A percentile compares a stretch with the other conserved stretches of the same genome.
These are phyloP conservation scores for Ogataea sp. DNA, from an alignment of 805 yeast species.

Conservation along the genomic window DNA sequence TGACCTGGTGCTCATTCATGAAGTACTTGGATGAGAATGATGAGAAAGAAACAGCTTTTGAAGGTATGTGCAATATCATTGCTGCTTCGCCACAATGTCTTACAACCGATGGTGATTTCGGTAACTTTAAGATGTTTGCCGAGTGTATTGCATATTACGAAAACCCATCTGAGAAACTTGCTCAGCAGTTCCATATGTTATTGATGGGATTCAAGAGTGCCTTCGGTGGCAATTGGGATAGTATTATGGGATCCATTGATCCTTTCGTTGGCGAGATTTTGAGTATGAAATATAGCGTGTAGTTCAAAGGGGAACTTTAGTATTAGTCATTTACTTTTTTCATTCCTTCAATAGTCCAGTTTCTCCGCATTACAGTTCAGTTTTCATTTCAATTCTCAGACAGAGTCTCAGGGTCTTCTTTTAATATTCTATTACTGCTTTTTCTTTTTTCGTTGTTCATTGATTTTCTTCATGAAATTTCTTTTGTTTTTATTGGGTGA, in stretches of 20 bases:
- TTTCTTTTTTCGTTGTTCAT: too few species aligned
- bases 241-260: slow-evolving; percentile 13
- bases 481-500: too few species aligned
- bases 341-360: too few species aligned
- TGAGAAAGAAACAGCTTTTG: slow-evolving; percentile 82
- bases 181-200: slow-evolving; percentile 35
- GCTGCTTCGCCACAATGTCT: slow-evolving; percentile 53
- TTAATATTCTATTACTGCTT: too few species aligned
- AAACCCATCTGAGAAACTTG: slow-evolving; percentile 40
- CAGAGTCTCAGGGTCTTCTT: too few species aligned
- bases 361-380: too few species aligned
- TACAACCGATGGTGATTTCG: slow-evolving; percentile 24
- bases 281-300: slow-evolving; percentile 21
- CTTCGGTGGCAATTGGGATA: slow-evolving; percentile 30
- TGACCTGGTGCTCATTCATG: slow-evolving; percentile 67
- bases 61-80: slow-evolving; percentile 65
- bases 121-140: slow-evolving; percentile 44
- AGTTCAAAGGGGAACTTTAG: slow-evolving; percentile 1
- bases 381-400: too few species aligned
- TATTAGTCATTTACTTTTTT: slow-evolving; percentile 1
- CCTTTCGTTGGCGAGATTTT: slow-evolving; percentile 15
- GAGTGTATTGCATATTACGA: slow-evolving; percentile 51
- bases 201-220: slow-evolving; percentile 37
- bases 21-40: slow-evolving; percentile 64
- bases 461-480: too few species aligned